phyloP scores from a whole-genome alignment of 495 filamentous ascomycete species.

The Trypethelium eluteriae region DNA sequence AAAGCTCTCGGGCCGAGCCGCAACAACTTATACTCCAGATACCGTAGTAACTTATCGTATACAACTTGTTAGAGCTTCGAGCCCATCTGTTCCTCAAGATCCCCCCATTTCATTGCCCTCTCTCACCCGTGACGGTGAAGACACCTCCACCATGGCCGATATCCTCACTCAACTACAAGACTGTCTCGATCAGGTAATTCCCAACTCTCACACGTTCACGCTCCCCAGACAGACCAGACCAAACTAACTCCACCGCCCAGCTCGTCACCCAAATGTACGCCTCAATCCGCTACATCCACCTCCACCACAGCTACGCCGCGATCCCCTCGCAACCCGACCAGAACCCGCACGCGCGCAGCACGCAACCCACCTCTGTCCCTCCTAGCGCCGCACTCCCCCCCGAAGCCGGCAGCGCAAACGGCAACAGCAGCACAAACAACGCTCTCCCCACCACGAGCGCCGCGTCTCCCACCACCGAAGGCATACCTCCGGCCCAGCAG shows the following conservation, averaged over 20 bases:
- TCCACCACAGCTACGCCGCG: slow-evolving; percentile 67
- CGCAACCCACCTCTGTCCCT: slow-evolving; percentile 1
- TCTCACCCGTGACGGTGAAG: background rate
- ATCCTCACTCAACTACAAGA: slow-evolving; percentile 90
- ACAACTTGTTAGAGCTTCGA: too few species aligned
- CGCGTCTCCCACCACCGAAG: slow-evolving; percentile 24
- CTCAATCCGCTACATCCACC: slow-evolving; percentile 70
- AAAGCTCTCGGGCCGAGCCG: background rate
- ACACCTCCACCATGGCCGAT: slow-evolving; percentile 61
- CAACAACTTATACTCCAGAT: too few species aligned
- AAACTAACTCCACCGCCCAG: slow-evolving; percentile 38
- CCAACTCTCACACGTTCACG: background rate
- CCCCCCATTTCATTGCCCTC: background rate
- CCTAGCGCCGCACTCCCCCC: slow-evolving; percentile 1
- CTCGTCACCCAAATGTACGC: slow-evolving; percentile 86
- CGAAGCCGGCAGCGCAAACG: slow-evolving; percentile 30
- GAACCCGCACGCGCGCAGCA: slow-evolving; percentile 14
- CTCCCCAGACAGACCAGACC: background rate
- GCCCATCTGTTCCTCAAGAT: too few species aligned
- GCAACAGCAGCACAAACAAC: slow-evolving; percentile 20
- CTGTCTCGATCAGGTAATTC: slow-evolving; percentile 73
- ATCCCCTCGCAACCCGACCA: slow-evolving; percentile 52
- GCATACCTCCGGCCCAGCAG: slow-evolving; percentile 6
- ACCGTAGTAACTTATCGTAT: too few species aligned
- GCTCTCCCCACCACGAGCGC: slow-evolving; percentile 18